Conservation (phyloP, 1,139 yeast genomes). For the Debaryomyces sp. region DNA sequence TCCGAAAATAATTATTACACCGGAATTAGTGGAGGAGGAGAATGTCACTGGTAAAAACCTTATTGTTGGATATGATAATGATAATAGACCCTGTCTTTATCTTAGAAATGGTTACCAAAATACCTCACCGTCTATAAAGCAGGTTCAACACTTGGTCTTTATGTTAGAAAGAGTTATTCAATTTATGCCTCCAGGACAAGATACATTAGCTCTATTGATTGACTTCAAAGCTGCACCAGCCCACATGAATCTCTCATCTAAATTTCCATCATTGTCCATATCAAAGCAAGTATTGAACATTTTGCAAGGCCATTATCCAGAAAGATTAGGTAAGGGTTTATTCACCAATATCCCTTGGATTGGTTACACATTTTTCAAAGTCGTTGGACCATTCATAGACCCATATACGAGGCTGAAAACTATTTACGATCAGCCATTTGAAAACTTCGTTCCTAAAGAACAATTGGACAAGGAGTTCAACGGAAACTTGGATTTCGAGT, state of each 20-base stretch:
- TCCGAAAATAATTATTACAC: conserved; percentile 50
- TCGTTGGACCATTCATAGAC: conserved; percentile 92
- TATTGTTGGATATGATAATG: conserved; percentile 85
- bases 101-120: conserved; percentile 92
- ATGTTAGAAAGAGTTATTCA: conserved; percentile 90
- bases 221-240: conserved; percentile 75
- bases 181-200: conserved; percentile 96
- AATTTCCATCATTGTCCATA: conserved; percentile 46
- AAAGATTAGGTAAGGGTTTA: conserved; percentile 87
- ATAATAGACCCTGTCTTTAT: conserved; percentile 86
- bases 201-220: conserved; percentile 81
- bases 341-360: conserved; percentile 92
- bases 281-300: conserved; percentile 82
- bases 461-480: conserved; percentile 86
- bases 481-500: conserved; percentile 81
- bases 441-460: conserved; percentile 73
- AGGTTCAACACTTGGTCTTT: conserved; percentile 89
- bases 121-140: conserved; percentile 82
- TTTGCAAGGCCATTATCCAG: conserved; percentile 94
- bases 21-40: conserved; percentile 68
- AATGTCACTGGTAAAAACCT: conserved; percentile 88
- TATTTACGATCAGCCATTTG: conserved; percentile 86
- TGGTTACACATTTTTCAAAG: conserved; percentile 85
- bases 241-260: conserved; percentile 40
- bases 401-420: conserved; percentile 92